Base-by-base conservation (phyloP, 2,329 filamentous ascomycete genomes). In the Albifimbria verrucaria region DNA sequence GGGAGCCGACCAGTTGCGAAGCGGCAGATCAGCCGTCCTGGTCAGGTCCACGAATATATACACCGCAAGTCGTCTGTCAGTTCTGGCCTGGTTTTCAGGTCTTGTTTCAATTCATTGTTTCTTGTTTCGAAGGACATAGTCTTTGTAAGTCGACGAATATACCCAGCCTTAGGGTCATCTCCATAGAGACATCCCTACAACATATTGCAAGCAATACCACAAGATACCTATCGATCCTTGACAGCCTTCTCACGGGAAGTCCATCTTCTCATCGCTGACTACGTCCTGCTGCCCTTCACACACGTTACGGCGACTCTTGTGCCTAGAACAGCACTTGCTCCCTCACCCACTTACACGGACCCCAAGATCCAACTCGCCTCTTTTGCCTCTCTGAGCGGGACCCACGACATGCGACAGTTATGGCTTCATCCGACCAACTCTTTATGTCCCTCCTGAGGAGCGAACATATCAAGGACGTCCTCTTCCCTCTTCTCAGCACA, bases 371-470 rank as follows among this genome's bases (percentile, higher is more conserved):
- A n/a, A n/a, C 32, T 39, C 32, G 12, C 18, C 5, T n/a, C 12
- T 15, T 17, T 12, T 39, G 32, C 32, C 12, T n/a, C 32, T 24
- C 22, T 15, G 7, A n/a, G 18, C 23, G 22, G 9, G 48, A 24
- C 51, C 52, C 63, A 59, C 72, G 75, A 74, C 66, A 82, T 81
- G 78, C 73, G 64, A 74, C 63, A 70, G 72, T 61, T 68, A 83
- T 82, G 80, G 76, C 78, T 62, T 69, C 74, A 61, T 69, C 69
- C 64, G 71, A 76, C 62, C 73, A 77, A 43, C 63, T 66, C 36
- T 80, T 85, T 68, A 76, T 82, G 73, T 70, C 76, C 72, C 73
- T 84, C 65, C 78, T 82, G 74, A 77, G 80, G 67, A 72, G 76
- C 58, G 73, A 78, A 44, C 60, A 65, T 59, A 72, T 83, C 71